These are phyloP conservation scores for Aspergillus sojae DNA, from an alignment of 2,329 filamentous ascomycete species.

Conservation along the genomic window DNA sequence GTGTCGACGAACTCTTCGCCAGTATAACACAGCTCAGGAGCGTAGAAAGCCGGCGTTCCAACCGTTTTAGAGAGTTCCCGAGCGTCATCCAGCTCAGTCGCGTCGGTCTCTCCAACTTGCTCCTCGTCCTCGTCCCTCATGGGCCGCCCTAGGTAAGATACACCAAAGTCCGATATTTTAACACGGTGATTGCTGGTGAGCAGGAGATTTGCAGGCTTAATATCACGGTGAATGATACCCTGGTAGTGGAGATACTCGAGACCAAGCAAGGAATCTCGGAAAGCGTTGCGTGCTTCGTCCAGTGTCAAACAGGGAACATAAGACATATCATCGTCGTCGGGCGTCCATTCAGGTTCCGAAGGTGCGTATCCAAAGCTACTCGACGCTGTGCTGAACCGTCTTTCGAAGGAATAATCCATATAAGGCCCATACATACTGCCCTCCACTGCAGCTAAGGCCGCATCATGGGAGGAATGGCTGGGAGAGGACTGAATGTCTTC, in stretches of 20 bases:
- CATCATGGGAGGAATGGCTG: conserved; percentile 50
- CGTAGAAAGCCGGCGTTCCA: conserved; percentile 95
- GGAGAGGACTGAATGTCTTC: conserved; percentile 59
- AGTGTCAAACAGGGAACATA: conserved; percentile 94
- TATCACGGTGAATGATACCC: conserved; percentile 81
- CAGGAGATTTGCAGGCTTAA: conserved; percentile 87
- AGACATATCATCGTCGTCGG: conserved; percentile 77
- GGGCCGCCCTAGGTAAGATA: conserved; percentile 92
- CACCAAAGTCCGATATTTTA: conserved; percentile 98
- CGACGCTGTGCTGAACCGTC: conserved; percentile 79
- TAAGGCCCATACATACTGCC: conserved; percentile 79
- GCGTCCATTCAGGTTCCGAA: conserved; percentile 47
- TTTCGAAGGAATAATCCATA: conserved; percentile 61
- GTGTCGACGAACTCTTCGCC: conserved; percentile 62
- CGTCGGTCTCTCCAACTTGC: conserved; percentile 78
- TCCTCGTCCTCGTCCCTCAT: conserved; percentile 80
- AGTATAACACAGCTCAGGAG: conserved; percentile 91
- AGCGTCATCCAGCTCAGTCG: conserved; percentile 85
- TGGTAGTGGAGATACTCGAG: conserved; percentile 91
- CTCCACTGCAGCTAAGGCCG: conserved; percentile 62
- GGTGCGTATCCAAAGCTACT: conserved; percentile 56
- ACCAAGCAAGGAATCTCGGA: conserved; percentile 89
- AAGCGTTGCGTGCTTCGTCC: conserved; percentile 77
- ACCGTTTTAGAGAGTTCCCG: conserved; percentile 97
- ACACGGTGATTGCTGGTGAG: conserved; percentile 83